phyloP scores from a whole-genome alignment of 306 rosid genomes.

The Cucumis hystrix region DNA sequence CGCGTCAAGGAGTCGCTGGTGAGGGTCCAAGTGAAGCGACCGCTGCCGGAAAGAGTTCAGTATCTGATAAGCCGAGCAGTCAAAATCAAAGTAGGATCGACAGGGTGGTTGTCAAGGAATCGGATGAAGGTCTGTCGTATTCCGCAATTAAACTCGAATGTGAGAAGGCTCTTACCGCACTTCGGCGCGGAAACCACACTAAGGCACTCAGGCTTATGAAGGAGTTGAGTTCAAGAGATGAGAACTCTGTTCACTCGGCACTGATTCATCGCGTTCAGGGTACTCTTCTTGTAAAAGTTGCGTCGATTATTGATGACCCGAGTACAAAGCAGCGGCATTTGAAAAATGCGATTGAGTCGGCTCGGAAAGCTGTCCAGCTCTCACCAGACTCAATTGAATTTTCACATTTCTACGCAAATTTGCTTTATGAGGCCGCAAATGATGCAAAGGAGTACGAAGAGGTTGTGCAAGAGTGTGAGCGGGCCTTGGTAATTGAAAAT shows the following conservation, averaged over 20 bases:
- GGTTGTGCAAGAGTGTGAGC: constrained; percentile 75
- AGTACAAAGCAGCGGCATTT: constrained; percentile 58
- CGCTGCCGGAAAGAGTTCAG: constrained; percentile 6
- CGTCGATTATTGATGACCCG: constrained; percentile 51
- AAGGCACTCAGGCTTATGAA: constrained; percentile 77
- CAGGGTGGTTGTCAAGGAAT: constrained; percentile 17
- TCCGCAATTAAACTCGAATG: constrained; percentile 63
- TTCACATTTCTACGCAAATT: constrained; percentile 56
- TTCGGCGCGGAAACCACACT: constrained; percentile 79
- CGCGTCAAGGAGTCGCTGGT: constrained; percentile 44
- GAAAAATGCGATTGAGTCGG: constrained; percentile 68
- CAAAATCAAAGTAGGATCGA: constrained; percentile 38
- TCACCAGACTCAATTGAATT: constrained; percentile 79
- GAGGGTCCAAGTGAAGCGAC: constrained; percentile 17
- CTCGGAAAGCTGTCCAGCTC: constrained; percentile 56
- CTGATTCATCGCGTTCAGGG: constrained; percentile 75
- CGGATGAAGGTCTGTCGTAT: constrained; percentile 37
- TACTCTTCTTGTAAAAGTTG: constrained; percentile 59
- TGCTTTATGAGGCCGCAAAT: constrained; percentile 66
- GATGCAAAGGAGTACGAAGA: constrained; percentile 75
- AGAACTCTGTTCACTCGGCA: constrained; percentile 38
- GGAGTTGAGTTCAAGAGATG: constrained; percentile 49
- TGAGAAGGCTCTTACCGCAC: constrained; percentile 67
- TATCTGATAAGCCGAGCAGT: constrained; percentile 9
- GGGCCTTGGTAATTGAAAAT: constrained; percentile 49